These are phyloP conservation scores for Penicillium subrubescens DNA, from an alignment of 495 filamentous ascomycete species.

Conservation along the genomic window DNA sequence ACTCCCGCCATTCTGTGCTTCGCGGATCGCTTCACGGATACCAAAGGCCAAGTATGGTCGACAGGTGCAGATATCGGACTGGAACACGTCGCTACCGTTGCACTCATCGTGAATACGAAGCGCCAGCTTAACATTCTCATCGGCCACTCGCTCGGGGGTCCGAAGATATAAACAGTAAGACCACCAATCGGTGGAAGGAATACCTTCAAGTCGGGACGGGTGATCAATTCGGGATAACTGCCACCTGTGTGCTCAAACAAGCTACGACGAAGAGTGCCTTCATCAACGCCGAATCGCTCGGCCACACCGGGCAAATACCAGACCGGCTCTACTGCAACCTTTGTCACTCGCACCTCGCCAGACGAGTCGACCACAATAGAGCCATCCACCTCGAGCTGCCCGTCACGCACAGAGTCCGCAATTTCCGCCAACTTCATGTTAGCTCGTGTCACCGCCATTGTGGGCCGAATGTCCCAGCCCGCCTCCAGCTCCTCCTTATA, in stretches of 20 bases:
- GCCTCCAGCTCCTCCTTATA: conserved; percentile 48
- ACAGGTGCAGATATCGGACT: conserved; percentile 98
- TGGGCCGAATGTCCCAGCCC: conserved; percentile 91
- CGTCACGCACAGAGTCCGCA: conserved; percentile 78
- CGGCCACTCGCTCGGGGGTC: conserved; percentile 91
- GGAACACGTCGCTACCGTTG: conserved; percentile 97
- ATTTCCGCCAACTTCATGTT: conserved; percentile 98
- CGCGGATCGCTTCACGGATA: conserved; percentile 93
- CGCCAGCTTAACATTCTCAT: conserved; percentile 80
- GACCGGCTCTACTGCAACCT: conserved; percentile 93
- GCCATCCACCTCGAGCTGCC: conserved; percentile 82
- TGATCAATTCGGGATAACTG: conserved; percentile 90
- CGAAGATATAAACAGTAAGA: conserved; percentile 95
- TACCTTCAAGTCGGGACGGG: conserved; percentile 88
- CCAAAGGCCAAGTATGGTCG: conserved; percentile 96
- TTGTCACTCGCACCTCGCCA: conserved; percentile 92
- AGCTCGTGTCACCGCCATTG: conserved; percentile 91
- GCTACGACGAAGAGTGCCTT: conserved; percentile 79
- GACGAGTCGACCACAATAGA: conserved; percentile 80
- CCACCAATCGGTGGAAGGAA: conserved; percentile 97
- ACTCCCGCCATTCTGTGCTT: conserved; percentile 91
- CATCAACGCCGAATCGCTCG: conserved; percentile 92
- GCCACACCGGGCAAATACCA: conserved; percentile 97
- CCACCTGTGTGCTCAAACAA: conserved; percentile 96
- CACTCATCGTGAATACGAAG: conserved; percentile 96